Base-by-base conservation (phyloP, 2,329 filamentous ascomycete species). In the Daldinia sp. region DNA sequence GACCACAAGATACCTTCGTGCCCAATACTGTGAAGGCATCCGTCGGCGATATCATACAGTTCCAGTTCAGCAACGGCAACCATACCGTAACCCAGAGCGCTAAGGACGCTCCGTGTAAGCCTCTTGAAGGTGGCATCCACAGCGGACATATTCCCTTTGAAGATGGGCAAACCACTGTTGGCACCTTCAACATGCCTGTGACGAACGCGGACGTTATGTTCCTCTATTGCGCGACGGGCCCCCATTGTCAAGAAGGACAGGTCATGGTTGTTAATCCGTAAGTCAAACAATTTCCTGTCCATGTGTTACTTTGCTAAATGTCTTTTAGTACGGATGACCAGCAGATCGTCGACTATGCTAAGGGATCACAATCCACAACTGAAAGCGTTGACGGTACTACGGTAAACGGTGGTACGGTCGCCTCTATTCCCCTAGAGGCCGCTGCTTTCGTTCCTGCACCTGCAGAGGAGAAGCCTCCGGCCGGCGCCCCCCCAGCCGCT, bases 171-270 rank as follows among this genome's bases (percentile, higher is more conserved):
- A 75, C 74, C 2, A 79, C 74, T 0, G 81, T 83, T 6, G 81
- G 81, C 0, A 82, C 81, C 1, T 87, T 86, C 72, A 83, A 80
- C 63, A 80, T 87, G 74, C 78, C 79, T 10, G 74, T 87, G 18
- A 81, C 79, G 30, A 80, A 78, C 64, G 79, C 81, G 0, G 78
- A 82, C 1, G 79, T 84, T 5, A 81, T 86, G 65, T 87, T 84
- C 74, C 68, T 85, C 35, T 87, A 87, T 74, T 87, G 85, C 63
- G 82, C 84, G 0, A 82, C 82, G 2, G 81, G 78, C 0, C 81
- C 81, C 2, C 85, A 87, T 65, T 87, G 86, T 51, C 82, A 85
- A 72, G 74, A 73, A 7, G 85, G 85, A 6, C 86, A 87, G 79
- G 81, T 84, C 30, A 81, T 85, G 77, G 80, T 85, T 5, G 81